phyloP scores from a whole-genome alignment of 2,329 filamentous ascomycete species.

The Botrytis fabae region DNA sequence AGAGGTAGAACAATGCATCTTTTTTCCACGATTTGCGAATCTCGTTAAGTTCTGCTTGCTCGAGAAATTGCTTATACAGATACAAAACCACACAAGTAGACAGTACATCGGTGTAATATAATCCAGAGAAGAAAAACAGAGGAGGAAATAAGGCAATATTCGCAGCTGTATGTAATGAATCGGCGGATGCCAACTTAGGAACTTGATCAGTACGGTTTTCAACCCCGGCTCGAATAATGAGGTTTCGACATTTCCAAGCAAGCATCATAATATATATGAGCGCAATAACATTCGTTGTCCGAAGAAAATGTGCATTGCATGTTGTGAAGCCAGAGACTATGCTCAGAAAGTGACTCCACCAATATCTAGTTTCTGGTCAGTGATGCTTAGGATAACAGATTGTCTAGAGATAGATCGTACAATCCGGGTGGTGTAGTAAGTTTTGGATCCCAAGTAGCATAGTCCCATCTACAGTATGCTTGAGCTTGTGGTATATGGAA shows the following conservation, averaged over 20 bases:
- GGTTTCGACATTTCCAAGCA: conserved; percentile 33
- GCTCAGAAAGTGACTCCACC: conserved; percentile 50
- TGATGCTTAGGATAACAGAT: neutral
- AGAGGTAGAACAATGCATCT: conserved; percentile 43
- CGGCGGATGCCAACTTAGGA: conserved; percentile 18
- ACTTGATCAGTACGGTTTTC: conserved; percentile 11
- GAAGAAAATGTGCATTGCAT: conserved; percentile 48
- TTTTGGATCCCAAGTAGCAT: conserved; percentile 86
- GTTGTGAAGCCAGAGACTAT: conserved; percentile 41
- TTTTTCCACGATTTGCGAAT: neutral
- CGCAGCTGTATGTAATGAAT: conserved; percentile 58
- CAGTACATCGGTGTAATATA: conserved; percentile 93
- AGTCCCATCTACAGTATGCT: conserved; percentile 75
- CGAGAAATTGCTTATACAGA: conserved; percentile 61
- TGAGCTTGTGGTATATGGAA: conserved; percentile 93
- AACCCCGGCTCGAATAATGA: conserved; percentile 26
- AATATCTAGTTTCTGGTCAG: conserved; percentile 31
- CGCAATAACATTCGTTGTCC: conserved; percentile 51
- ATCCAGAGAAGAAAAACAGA: conserved; percentile 90
- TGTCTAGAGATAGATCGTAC: conserved; percentile 47
- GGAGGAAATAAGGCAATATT: conserved; percentile 86
- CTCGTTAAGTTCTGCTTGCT: conserved; percentile 33
- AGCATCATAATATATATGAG: conserved; percentile 46
- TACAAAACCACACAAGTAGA: conserved; percentile 75
- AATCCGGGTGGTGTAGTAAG: conserved; percentile 95